These are phyloP conservation scores for Cytauxzoon felis DNA, from an alignment of 169 alveolate species.

Conservation along the genomic window DNA sequence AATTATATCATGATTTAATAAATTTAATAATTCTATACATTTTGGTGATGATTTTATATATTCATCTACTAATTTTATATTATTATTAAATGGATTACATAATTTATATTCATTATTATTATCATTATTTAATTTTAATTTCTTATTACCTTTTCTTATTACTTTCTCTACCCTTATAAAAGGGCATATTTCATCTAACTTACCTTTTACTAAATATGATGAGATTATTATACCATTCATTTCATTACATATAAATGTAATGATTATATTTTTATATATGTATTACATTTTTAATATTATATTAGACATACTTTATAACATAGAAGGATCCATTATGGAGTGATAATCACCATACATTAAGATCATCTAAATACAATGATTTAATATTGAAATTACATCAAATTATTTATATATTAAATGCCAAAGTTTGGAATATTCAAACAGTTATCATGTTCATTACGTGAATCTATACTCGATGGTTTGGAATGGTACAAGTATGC, in stretches of 20 bases:
- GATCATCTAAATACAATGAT: not conserved
- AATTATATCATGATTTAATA: not conserved
- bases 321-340: not conserved
- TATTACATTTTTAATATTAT: no score
- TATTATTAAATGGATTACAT: conserved; percentile 27
- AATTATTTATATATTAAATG: not conserved
- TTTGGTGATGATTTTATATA: conserved; percentile 46
- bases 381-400: not conserved
- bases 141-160: not conserved
- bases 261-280: no score
- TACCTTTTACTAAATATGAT: conserved; percentile 25
- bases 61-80: conserved; percentile 2
- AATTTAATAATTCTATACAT: conserved; percentile 39
- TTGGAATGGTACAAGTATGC: conserved; percentile 60
- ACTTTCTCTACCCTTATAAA: not conserved
- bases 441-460: not conserved
- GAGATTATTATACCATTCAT: conserved; percentile 42
- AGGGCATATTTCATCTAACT: conserved; percentile 43
- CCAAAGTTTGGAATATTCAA: not conserved
- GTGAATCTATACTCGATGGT: conserved; percentile 34
- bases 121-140: conserved; percentile 1
- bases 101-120: conserved; percentile 10
- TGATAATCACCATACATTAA: not conserved
- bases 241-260: no score
- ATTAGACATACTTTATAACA: no score